Evolutionary conservation across 1,284 basidiomycete genomes (phyloP), one percentile per base, ranked within the genome.

Genomic region (Quambalaria eucalypti): DNA sequence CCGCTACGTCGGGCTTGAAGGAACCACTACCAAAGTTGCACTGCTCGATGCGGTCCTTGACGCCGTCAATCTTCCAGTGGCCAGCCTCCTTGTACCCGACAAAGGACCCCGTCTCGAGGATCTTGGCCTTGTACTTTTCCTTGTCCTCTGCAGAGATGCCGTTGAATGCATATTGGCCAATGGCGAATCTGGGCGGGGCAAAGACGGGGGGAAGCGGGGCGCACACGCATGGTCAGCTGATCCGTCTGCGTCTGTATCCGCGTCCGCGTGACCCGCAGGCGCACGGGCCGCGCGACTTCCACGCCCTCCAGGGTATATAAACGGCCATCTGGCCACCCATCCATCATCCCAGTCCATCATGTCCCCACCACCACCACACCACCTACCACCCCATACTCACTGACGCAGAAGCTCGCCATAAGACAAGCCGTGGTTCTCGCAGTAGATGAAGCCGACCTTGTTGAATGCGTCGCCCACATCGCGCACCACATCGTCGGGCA

Each of bases 61-160:
- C 62, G 2, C 74, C 76, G 39, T 73, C 59, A 28, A 73, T 58
- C 30, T 71, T 67, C 77, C 78, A 78, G 65, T 78, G 78, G 2
- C 78, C 78, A 55, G 75, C 76, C 51, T 77, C 76, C 59, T 79
- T 79, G 76, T 79, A 79, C 0, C 78, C 73, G n/a, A 71, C 66
- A 39, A 74, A 74, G 31, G 48, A 54, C 0, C 78, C 73, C 0
- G 59, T 64, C 6, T 54, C 21, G 16, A 69, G 46, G 39, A 74
- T 74, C 48, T 71, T 65, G 2, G 73, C 73, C 42, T 71, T 61
- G 64, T 62, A 71, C 44, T 53, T 52, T 14, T 60, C 56, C 59
- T 74, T 74, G 55, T 74, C 69, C 10, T 51, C 60, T 25, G 67
- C 64, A 3, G 54, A 50, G 0, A 74, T 64, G 28, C 57, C 57